phyloP scores from a whole-genome alignment of 345 rosid genomes.

The Capsella bursapastoris region DNA sequence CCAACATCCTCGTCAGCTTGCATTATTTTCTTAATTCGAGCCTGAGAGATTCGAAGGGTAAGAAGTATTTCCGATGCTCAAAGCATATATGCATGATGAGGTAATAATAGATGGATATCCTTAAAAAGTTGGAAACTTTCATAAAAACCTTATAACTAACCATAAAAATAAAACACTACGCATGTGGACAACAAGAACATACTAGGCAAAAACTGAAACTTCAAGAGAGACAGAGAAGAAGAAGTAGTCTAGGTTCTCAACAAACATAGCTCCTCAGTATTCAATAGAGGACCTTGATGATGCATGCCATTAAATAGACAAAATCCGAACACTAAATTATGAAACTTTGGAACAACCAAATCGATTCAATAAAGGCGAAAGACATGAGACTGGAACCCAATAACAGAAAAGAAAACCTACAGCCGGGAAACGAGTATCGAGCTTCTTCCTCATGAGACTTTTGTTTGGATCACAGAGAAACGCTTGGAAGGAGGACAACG shows the following conservation, averaged over 20 bases:
- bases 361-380: not conserved
- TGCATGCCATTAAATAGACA: too few species aligned
- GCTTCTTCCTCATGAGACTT: slow-evolving; percentile 45
- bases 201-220: too few species aligned
- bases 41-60: slow-evolving; percentile 54
- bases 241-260: too few species aligned
- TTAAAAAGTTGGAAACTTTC: not conserved
- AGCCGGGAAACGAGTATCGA: slow-evolving; percentile 50
- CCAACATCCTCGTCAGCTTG: slow-evolving; percentile 99
- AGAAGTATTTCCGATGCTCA: not conserved
- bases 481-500: not conserved
- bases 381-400: not conserved
- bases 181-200: too few species aligned
- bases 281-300: too few species aligned
- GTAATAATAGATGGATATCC: not conserved
- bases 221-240: too few species aligned
- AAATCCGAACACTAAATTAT: not conserved
- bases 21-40: slow-evolving; percentile 95
- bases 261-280: too few species aligned
- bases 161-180: too few species aligned
- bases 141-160: too few species aligned
- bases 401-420: slow-evolving; percentile 6
- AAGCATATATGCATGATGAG: not conserved
- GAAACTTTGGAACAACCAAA: not conserved
- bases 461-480: slow-evolving; percentile 25